phyloP scores from a whole-genome alignment of 768 basidiomycete genomes.

The Tylopilus plumbeoviolaceoides region DNA sequence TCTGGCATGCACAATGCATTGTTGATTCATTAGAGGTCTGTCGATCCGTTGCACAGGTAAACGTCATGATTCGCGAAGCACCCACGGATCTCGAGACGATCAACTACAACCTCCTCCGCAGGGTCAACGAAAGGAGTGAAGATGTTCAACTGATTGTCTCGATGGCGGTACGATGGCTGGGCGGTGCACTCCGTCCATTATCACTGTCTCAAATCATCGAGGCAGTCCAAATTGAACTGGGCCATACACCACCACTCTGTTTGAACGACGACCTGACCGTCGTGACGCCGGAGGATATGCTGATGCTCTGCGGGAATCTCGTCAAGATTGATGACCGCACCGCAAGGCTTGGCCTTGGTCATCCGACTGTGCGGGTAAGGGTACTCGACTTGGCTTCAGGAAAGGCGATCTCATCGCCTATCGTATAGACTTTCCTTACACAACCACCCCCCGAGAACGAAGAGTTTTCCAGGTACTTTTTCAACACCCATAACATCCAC shows the following conservation, averaged over 20 bases:
- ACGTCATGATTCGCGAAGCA: constrained; percentile 14
- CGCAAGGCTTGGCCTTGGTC: constrained; percentile 18
- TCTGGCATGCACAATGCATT: constrained; percentile 28
- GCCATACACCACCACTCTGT: constrained; percentile 14
- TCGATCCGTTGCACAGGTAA: constrained; percentile 23
- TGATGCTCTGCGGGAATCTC: constrained; percentile 25
- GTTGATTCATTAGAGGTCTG: constrained; percentile 25
- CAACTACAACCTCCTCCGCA: constrained; percentile 19
- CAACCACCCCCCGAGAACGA: constrained; percentile 12
- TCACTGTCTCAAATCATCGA: constrained; percentile 27
- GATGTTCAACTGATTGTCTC: constrained; percentile 24
- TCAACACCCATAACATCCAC: constrained; percentile 19
- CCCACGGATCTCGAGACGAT: constrained; percentile 21
- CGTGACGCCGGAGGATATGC: constrained; percentile 22
- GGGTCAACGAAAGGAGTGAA: constrained; percentile 19
- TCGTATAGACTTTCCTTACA: constrained; percentile 23
- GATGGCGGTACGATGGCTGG: constrained; percentile 22
- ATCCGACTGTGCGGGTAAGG: constrained; percentile 24
- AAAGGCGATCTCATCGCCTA: not conserved
- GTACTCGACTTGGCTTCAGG: not conserved
- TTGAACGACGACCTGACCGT: constrained; percentile 26
- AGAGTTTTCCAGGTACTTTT: constrained; percentile 15
- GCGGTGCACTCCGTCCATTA: constrained; percentile 25
- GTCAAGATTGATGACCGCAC: constrained; percentile 24
- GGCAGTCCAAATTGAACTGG: constrained; percentile 28